Evolutionary conservation across 306 rosid genomes (phyloP).

Genomic region (Arachis stenosperma): DNA sequence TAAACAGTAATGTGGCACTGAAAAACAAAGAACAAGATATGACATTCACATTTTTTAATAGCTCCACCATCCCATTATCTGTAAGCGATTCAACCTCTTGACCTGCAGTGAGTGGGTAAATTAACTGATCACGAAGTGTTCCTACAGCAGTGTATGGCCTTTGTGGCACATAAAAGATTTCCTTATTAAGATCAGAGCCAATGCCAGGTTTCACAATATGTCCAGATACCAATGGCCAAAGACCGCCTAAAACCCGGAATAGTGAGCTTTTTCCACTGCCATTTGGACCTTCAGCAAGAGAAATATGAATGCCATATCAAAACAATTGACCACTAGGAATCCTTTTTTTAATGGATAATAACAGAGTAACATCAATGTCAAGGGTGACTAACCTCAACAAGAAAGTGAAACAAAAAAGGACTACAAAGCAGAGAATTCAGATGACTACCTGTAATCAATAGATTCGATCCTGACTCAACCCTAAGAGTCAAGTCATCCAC

Average conservation of each 20-base stretch:
- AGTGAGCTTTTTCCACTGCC: slow-evolving; percentile 96
- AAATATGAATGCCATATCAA: slow-evolving; percentile 32
- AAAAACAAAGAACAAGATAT: background rate
- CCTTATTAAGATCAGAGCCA: slow-evolving; percentile 92
- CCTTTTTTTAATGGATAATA: slow-evolving; percentile 5
- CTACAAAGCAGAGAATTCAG: background rate
- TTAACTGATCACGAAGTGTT: slow-evolving; percentile 87
- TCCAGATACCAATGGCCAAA: slow-evolving; percentile 90
- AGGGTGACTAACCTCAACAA: slow-evolving; percentile 4
- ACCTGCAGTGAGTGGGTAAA: slow-evolving; percentile 74
- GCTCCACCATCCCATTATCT: slow-evolving; percentile 69
- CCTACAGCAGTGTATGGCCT: slow-evolving; percentile 95
- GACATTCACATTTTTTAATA: slow-evolving; percentile 64
- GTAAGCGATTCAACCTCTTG: slow-evolving; percentile 82
- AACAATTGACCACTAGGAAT: slow-evolving; percentile 8
- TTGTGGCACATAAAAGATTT: slow-evolving; percentile 90
- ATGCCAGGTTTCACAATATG: slow-evolving; percentile 86
- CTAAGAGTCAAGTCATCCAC: slow-evolving; percentile 73
- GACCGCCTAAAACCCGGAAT: slow-evolving; percentile 93
- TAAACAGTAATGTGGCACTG: background rate
- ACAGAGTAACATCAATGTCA: background rate
- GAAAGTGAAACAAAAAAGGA: background rate
- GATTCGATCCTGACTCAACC: slow-evolving; percentile 82
- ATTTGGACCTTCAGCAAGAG: slow-evolving; percentile 76
- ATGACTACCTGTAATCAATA: slow-evolving; percentile 79